Evolutionary conservation across 192 early-diverging fungal genomes (phyloP), one percentile per base, ranked within the genome.

Genomic region (Allomyces macrogynus): DNA sequence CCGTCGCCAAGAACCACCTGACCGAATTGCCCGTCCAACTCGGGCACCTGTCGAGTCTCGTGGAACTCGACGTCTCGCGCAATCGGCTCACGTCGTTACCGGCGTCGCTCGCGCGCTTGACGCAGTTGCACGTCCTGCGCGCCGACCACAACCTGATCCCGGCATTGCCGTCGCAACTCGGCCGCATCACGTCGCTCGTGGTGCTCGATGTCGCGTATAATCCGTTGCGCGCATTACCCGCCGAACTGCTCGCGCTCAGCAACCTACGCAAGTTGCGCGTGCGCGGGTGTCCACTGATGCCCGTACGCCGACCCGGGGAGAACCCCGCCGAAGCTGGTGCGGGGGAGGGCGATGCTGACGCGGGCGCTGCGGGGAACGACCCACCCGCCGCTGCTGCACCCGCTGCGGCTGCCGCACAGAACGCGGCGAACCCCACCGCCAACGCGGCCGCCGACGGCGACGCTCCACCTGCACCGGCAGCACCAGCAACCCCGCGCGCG

Each of bases 161-260:
- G 23, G 11, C 57, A 23, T 49, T 70, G 16, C 69, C 69, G 20
- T 62, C 24, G 16, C 62, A 66, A 23, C 16, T 69, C 16, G 68
- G 64, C 23, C 27, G 26, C 4, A 25, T 61, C 65, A 23, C 25
- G 25, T 18, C 65, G 23, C 66, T 70, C n/a, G 22, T 67, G 42
- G 60, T 63, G 0, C 69, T 70, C 18, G 65, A 67, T 26, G 20
- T 70, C 22, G 63, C 61, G 14, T 9, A 24, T 5, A 70, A 70
- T 63, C 18, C 10, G 25, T 9, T 70, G 16, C 60, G 60, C 10
- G 43, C 32, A 62, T 62, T 70, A 11, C 69, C 69, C 4, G 62
- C 26, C 49, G 49, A 57, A 57, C 49, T 57, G 49, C 16, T n/a
- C 16, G 16, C 16, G 16, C 12, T 57, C 20, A 57, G 20, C 12